Percentiles rank a stretch among this genome's conserved stretches.
Conservation (phyloP, 1,284 basidiomycete genomes). For the Trichosporon sp. region DNA sequence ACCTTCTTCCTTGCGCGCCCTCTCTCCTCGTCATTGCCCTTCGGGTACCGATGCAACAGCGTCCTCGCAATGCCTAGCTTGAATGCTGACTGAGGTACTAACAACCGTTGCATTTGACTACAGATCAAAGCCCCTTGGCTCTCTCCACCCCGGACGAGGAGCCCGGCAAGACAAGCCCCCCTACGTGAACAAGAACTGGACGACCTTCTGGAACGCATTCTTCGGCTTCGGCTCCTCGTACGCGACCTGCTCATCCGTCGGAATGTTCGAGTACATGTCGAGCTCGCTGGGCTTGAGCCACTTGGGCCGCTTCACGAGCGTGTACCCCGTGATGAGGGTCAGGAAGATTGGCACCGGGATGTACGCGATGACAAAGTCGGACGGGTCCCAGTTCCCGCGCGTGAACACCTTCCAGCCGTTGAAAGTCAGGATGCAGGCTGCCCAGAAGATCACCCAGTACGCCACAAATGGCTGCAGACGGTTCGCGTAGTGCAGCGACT, state of each 20-base stretch:
- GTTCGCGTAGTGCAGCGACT: slow-evolving; percentile 18
- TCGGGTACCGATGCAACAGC: too few relatives aligned
- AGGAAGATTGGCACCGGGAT: slow-evolving; percentile 24
- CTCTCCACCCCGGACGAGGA: too few relatives aligned
- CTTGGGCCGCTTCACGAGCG: slow-evolving; percentile 51
- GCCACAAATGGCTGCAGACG: slow-evolving; percentile 2
- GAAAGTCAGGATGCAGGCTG: slow-evolving; percentile 22
- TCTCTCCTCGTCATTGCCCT: too few relatives aligned
- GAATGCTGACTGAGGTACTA: too few relatives aligned
- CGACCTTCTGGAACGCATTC: not conserved
- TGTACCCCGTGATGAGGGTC: slow-evolving; percentile 12
- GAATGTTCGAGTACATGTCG: slow-evolving; percentile 77
- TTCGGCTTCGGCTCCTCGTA: slow-evolving; percentile 56
- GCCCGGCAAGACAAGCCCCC: not conserved
- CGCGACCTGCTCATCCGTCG: slow-evolving; percentile 59
- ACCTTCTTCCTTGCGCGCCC: too few relatives aligned
- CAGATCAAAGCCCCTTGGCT: too few relatives aligned
- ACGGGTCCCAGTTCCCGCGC: slow-evolving; percentile 35
- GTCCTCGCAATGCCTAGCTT: too few relatives aligned
- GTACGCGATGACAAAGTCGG: slow-evolving; percentile 25
- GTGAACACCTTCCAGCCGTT: slow-evolving; percentile 30
- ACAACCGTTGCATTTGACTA: too few relatives aligned
- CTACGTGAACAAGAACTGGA: not conserved
- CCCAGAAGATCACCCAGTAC: slow-evolving; percentile 25
- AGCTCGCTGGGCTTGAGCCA: slow-evolving; percentile 59